Percentiles rank a stretch among this genome's conserved stretches.
Conservation (phyloP, 371 early-diverging fungal genomes). For the Lichtheimia ramosa region DNA sequence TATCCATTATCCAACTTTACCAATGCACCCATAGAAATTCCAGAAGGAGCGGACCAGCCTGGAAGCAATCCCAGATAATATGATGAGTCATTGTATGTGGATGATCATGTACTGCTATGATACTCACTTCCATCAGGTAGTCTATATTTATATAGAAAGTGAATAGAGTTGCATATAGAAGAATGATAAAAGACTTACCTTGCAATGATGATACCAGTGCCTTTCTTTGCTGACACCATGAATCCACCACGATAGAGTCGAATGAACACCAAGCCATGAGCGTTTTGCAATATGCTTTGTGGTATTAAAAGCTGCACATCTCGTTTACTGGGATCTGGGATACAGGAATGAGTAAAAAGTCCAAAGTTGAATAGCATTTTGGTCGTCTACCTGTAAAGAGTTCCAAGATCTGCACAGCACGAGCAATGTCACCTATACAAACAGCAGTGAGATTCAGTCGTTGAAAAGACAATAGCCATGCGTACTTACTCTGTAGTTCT, state of each 20-base stretch:
- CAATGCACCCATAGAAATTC: conserved; percentile 34
- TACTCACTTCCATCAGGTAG: conserved; percentile 42
- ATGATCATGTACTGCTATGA: neutral
- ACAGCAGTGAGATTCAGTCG: no score
- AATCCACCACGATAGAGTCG: conserved; percentile 34
- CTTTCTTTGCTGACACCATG: conserved; percentile 30
- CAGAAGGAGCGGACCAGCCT: conserved; percentile 51
- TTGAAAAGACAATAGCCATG: no score
- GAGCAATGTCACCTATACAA: conserved; percentile 29
- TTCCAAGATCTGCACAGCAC: conserved; percentile 31
- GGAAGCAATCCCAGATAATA: neutral
- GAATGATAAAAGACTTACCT: conserved; percentile 19
- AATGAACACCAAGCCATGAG: conserved; percentile 41
- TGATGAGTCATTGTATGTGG: neutral
- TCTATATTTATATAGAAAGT: conserved; percentile 4
- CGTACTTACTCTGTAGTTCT: conserved; percentile 6
- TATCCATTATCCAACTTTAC: conserved; percentile 21
- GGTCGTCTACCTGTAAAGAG: conserved; percentile 31
- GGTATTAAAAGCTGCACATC: conserved; percentile 39
- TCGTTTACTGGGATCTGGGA: conserved; percentile 18
- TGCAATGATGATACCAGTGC: conserved; percentile 44
- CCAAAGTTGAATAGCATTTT: no score
- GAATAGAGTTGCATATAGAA: neutral
- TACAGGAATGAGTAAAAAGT: neutral
- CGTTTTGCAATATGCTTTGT: conserved; percentile 24